Evolutionary conservation across 352 stramenopile species (phyloP).

Genomic region (Globisporangium middletonii): DNA sequence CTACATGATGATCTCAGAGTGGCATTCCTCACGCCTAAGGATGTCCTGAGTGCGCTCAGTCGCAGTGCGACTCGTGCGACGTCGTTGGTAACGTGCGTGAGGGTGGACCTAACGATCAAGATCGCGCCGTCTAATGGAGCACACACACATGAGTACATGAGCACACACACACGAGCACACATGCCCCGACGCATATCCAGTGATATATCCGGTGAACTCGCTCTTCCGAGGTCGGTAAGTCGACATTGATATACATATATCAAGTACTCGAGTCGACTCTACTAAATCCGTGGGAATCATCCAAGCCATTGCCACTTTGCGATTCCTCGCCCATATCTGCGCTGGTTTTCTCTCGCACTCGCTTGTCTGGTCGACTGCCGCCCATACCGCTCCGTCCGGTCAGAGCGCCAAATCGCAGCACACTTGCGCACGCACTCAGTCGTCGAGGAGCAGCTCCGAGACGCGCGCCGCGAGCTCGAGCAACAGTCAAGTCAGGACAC

Average conservation of each 20-base stretch:
- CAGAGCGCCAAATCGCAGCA: too few species aligned
- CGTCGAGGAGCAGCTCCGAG: too few species aligned
- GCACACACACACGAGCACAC: neutral
- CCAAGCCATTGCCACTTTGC: neutral
- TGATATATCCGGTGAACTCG: neutral
- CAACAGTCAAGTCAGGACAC: too few species aligned
- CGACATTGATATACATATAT: neutral
- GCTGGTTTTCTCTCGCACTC: too few species aligned
- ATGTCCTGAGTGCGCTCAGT: neutral
- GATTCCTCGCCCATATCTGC: neutral
- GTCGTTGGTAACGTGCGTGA: neutral
- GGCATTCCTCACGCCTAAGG: neutral
- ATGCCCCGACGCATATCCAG: too few species aligned
- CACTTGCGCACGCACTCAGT: too few species aligned
- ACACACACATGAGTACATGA: neutral
- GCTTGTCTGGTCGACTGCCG: too few species aligned
- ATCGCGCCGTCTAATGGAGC: neutral
- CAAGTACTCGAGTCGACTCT: neutral
- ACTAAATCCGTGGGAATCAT: neutral
- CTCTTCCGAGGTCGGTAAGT: neutral
- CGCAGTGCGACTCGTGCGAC: neutral
- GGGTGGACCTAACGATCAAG: neutral
- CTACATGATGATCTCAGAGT: neutral
- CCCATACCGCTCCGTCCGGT: too few species aligned
- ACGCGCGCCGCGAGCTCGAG: too few species aligned